Base-by-base conservation (phyloP, 208 protist genomes). In the Crithidia mellificae region DNA sequence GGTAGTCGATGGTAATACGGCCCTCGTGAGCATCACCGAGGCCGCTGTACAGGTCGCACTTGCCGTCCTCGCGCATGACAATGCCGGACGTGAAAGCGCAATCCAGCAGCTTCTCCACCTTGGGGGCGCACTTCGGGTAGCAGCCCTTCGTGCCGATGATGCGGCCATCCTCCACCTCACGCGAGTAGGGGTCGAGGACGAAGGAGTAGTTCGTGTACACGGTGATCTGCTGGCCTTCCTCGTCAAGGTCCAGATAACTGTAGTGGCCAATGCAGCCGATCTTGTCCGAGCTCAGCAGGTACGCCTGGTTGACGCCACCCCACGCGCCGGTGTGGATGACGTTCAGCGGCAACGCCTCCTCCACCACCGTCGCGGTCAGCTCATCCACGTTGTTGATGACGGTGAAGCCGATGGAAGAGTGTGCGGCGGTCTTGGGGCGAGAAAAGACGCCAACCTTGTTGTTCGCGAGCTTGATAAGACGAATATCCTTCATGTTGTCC, bases 41-140 rank as follows among this genome's bases (percentile, higher is more conserved):
- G 24, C 85, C 85, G 50, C 85, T 87, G 74, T 90, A 90, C n/a
- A 90, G 66, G 38, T 90, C 85, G 46, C 74, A 84, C 68, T 85
- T 87, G 22, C 81, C 85, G 55, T 90, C 85, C 3, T 81, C 70
- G 25, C 83, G 79, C 80, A 85, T 87, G 1, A 87, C 75, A 34
- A 90, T 87, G 22, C 85, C 85, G 0, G 81, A 83, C 14, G 74
- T 63, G 49, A 90, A 90, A 9, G 72, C 85, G 38, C 85, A 90
- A 69, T 90, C 85, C 15, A 74, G 59, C 17, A 90, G 63, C 50
- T 80, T 83, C 6, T 52, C 65, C 2, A 71, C 78, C 77, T 90
- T 90, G 9, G 62, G 29, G 20, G 85, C 81, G 54, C 71, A 90
- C 3, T 78, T 64, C 0, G 85, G 85, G 67, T 75, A 90, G 74